These are phyloP conservation scores for Cercospora nicotianae DNA, from an alignment of 2,329 filamentous ascomycete genomes.

Conservation along the genomic window DNA sequence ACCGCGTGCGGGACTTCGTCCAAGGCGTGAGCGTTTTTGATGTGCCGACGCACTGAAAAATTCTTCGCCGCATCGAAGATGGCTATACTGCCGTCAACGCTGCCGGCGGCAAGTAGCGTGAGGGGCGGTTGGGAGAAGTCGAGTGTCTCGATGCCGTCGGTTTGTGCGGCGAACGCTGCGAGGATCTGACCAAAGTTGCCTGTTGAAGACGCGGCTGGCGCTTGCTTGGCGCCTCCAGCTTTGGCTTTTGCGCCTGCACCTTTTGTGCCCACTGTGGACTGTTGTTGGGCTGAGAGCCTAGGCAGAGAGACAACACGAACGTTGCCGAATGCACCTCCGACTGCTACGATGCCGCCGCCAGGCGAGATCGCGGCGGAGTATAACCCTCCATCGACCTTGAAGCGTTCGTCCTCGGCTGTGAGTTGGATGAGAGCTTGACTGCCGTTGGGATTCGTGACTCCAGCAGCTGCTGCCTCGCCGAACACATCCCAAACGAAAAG, in stretches of 20 bases:
- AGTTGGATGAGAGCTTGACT: slow-evolving; percentile 70
- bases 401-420: slow-evolving; percentile 80
- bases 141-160: slow-evolving; percentile 75
- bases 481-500: slow-evolving; percentile 94
- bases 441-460: slow-evolving; percentile 53
- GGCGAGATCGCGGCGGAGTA: slow-evolving; percentile 86
- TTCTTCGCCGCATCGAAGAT: slow-evolving; percentile 84
- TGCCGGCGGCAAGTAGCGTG: slow-evolving; percentile 62
- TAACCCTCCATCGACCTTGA: slow-evolving; percentile 85
- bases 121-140: slow-evolving; percentile 63
- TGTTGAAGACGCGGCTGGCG: slow-evolving; percentile 42
- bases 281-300: slow-evolving; percentile 48
- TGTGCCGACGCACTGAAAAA: slow-evolving; percentile 81
- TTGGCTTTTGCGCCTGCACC: slow-evolving; percentile 53
- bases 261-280: slow-evolving; percentile 42
- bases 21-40: slow-evolving; percentile 81
- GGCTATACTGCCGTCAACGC: slow-evolving; percentile 69
- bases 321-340: slow-evolving; percentile 82
- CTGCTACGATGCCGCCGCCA: slow-evolving; percentile 74
- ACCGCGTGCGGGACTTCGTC: slow-evolving; percentile 61
- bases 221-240: slow-evolving; percentile 48
- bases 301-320: slow-evolving; percentile 85
- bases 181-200: slow-evolving; percentile 71
- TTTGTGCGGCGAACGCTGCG: slow-evolving; percentile 77
- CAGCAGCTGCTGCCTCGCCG: slow-evolving; percentile 69